Base-by-base conservation (phyloP, 2,329 filamentous ascomycete species). In the Fusarium proliferatum region DNA sequence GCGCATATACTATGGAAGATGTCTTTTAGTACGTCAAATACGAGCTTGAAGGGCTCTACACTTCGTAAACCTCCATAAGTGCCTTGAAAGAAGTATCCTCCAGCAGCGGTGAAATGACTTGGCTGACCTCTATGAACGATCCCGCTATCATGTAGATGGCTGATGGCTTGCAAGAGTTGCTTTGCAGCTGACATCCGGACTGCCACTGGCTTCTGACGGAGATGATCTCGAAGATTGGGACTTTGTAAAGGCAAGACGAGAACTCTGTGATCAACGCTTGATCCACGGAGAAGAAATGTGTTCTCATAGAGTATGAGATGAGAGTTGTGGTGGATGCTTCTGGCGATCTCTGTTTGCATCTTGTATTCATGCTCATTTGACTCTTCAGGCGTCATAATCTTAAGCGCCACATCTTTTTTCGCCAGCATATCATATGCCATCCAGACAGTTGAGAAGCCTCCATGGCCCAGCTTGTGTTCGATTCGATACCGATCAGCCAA, bases 11-110 rank as follows among this genome's bases (percentile, higher is more conserved):
- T 33, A 33, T 13, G 5, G 2, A 17, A 36, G 4, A 1, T 36
- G 15, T 1, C 7, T 9, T 16, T 36, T 36, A 8, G 11, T 9
- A 9, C 30, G 28, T 48, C 13, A 5, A 49, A 9, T 16, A 3
- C 13, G 8, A 11, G 13, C 5, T 5, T 3, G 0, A 5, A 17
- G 6, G 0, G 19, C 16, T 30, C 15, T 49, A n/a, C 23, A 33
- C 3, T 33, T 10, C 6, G 46, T 49, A n/a, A 33, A 17, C 6
- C 10, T 17, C 1, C 15, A 49, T 6, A 1, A 49, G 23, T 1
- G 5, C 15, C 10, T n/a, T 49, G 10, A n/a, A 49, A 11, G 21
- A 49, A 13, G 10, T 3, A 33, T 33, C 28, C 0, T 49, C 28
- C 9, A 33, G 21, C 21, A 49, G n/a, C n/a, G n/a, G n/a, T n/a